Conservation (phyloP, 2,329 filamentous ascomycete genomes). For the Fusarium temperatum region DNA sequence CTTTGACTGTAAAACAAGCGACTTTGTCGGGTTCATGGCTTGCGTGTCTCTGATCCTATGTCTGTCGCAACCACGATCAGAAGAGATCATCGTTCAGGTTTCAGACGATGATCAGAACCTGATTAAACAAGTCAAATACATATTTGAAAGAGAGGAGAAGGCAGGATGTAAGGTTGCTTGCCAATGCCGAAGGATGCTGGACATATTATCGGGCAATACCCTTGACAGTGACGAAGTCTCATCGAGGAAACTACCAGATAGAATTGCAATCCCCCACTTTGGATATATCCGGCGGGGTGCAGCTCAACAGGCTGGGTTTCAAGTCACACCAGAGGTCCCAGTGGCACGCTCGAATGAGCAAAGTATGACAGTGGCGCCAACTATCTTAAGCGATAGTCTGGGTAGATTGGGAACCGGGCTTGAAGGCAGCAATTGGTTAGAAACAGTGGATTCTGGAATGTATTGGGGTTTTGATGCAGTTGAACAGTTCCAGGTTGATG, state of each 20-base stretch:
- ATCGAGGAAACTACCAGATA: not conserved
- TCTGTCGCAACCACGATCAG: not conserved
- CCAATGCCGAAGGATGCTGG: not conserved
- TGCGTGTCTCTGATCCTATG: not conserved
- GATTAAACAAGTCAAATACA: not conserved
- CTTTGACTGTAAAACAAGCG: not conserved
- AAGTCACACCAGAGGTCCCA: fast-evolving
- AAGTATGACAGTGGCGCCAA: fast-evolving
- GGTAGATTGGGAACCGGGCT: fast-evolving
- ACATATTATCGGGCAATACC: not conserved
- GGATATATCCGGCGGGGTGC: not conserved
- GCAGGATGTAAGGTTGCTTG: not conserved
- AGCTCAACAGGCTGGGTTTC: not conserved
- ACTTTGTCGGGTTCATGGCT: not conserved
- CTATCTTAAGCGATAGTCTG: not conserved
- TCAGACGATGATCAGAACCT: not conserved
- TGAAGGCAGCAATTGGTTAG: not conserved
- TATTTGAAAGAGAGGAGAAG: not conserved
- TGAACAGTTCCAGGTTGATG: not conserved
- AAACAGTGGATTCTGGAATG: not conserved
- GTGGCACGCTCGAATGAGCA: fast-evolving
- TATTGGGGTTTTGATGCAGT: not conserved
- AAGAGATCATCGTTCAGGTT: too few relatives aligned
- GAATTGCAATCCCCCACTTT: not conserved
- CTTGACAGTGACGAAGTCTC: not conserved